Evolutionary conservation across 495 filamentous ascomycete species (phyloP).

Genomic region (Neurospora sp.): DNA sequence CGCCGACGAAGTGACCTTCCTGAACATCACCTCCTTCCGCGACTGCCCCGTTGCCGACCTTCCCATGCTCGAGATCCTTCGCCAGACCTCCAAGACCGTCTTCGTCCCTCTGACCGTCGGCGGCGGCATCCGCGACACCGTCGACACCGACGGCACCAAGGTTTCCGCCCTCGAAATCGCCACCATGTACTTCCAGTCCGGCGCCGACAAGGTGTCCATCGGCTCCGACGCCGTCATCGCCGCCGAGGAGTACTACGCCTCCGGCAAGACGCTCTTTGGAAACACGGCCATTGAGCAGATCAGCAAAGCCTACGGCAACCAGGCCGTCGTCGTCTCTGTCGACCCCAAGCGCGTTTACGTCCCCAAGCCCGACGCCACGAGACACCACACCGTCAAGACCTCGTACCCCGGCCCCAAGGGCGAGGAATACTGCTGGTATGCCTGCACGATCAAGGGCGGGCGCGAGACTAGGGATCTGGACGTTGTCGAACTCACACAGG

Average conservation of each 20-base stretch:
- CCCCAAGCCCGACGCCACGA: conserved; percentile 55
- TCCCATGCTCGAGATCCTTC: conserved; percentile 91
- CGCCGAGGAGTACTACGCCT: conserved; percentile 75
- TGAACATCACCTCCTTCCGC: conserved; percentile 96
- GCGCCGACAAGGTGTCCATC: conserved; percentile 98
- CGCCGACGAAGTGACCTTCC: conserved; percentile 90
- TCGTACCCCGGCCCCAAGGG: conserved; percentile 58
- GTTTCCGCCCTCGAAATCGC: conserved; percentile 85
- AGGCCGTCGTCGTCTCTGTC: conserved; percentile 92
- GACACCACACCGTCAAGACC: conserved; percentile 70
- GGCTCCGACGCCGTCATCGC: conserved; percentile 89
- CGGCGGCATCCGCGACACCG: conserved; percentile 84
- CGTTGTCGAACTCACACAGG: conserved; percentile 73
- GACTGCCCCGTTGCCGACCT: conserved; percentile 85
- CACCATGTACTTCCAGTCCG: conserved; percentile 93
- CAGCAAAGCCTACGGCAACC: conserved; percentile 85
- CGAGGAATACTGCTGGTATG: conserved; percentile 89
- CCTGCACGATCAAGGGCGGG: conserved; percentile 92
- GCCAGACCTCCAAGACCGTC: conserved; percentile 76
- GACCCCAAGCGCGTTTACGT: conserved; percentile 91
- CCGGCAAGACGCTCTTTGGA: conserved; percentile 56
- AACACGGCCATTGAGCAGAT: conserved; percentile 91
- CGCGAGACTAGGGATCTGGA: conserved; percentile 85
- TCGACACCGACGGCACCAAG: conserved; percentile 79
- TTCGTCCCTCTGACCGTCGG: conserved; percentile 97